Base-by-base conservation (phyloP, 148 eudicot genomes). In the Camellia japonica region DNA sequence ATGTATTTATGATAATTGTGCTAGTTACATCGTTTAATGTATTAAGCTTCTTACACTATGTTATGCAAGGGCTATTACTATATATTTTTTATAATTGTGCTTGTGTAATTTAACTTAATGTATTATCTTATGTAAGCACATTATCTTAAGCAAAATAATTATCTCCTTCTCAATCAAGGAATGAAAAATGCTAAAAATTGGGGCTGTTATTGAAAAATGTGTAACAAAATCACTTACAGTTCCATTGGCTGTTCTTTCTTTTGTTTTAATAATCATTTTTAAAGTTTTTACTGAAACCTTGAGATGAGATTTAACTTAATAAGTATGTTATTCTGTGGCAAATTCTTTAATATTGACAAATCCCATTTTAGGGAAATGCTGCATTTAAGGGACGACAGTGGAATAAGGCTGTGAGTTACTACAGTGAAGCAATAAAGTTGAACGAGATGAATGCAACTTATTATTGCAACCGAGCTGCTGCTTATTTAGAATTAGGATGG, bases 401-500 rank as follows among this genome's bases (percentile, higher is more conserved):
- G 95, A 91, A 90, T 73, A 93, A 91, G 85, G 98, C 98, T 85
- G 93, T 89, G 23, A 91, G 66, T 69, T 91, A 83, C 76, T 94
- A 94, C 79, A 80, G 89, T 72, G 94, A 93, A 85, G 95, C 98
- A 67, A 91, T 93, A 68, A 89, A 94, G 74, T 70, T 94, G 87
- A 91, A 90, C 69, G 88, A 73, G 77, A 68, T 42, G 12, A 91
- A 86, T 86, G 90, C 95, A 70, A 91, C 95, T 61, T 94, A 85
- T 79, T 90, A 88, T 82, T 84, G 90, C 89, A 94, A 94, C 79
- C 89, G 98, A 19, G 98, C 98, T 81, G 98, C 97, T 84, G 97
- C 98, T 76, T 91, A 87, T 80, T 85, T 94, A 80, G 93, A 94
- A 85, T 82, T 93, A 77, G 95, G 87, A 84, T 87, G 98, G 98